A percentile compares a stretch with the other conserved stretches of the same genome.
Conservation (phyloP, 805 yeast species). For the Ogataea pini region DNA sequence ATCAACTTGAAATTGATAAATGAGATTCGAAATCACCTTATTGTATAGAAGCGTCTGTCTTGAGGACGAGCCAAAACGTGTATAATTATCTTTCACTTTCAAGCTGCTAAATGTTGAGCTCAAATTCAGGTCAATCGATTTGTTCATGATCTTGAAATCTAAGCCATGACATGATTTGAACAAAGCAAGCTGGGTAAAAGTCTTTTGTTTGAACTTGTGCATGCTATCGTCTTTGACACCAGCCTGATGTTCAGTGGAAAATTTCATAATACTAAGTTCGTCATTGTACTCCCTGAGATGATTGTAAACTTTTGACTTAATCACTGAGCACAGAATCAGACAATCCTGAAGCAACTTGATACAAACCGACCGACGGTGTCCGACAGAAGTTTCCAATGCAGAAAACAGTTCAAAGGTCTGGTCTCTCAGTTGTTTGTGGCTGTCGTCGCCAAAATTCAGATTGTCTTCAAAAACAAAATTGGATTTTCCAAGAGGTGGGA, state of each 20-base stretch:
- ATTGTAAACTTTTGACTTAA: conserved; percentile 35
- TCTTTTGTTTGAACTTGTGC: conserved; percentile 26
- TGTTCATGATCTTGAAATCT: conserved; percentile 29
- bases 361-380: conserved; percentile 11
- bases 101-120: conserved; percentile 25
- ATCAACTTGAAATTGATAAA: conserved; percentile 23
- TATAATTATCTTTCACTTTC: conserved; percentile 23
- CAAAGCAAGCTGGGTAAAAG: conserved; percentile 29
- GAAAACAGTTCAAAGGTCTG: conserved; percentile 15
- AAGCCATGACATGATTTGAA: conserved; percentile 30
- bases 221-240: conserved; percentile 14
- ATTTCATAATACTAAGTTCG: conserved; percentile 22
- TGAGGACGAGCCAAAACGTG: conserved; percentile 13
- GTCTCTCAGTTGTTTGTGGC: conserved; percentile 9
- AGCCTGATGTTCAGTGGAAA: conserved; percentile 19
- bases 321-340: conserved; percentile 35
- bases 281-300: conserved; percentile 21
- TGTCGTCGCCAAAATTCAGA: conserved; percentile 17
- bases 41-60: conserved; percentile 12
- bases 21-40: conserved; percentile 8
- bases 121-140: conserved; percentile 26
- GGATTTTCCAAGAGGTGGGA: conserved; percentile 34
- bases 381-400: conserved; percentile 17
- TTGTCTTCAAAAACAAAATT: conserved; percentile 30
- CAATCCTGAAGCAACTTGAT: conserved; percentile 28